Conservation (phyloP, 805 yeast genomes). For the Candida awuae region DNA sequence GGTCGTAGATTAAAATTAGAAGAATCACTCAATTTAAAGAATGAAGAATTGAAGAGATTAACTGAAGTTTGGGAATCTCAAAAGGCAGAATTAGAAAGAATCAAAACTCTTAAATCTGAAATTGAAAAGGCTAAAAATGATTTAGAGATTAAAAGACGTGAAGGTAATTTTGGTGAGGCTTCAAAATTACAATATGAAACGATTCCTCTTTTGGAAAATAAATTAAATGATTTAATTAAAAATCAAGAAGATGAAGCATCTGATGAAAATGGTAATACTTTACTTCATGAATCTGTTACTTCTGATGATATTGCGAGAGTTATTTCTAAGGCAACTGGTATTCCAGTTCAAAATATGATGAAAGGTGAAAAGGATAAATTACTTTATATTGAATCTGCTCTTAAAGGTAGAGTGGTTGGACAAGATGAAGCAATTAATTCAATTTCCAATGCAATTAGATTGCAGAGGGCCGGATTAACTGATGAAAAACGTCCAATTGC, state of each 20-base stretch:
- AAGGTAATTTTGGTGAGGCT: constrained; percentile 80
- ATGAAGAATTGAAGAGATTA: constrained; percentile 58
- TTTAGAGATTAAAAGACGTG: constrained; percentile 73
- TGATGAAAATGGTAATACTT: constrained; percentile 21
- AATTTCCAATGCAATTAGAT: constrained; percentile 86
- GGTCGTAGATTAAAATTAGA: constrained; percentile 75
- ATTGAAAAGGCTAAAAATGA: constrained; percentile 80
- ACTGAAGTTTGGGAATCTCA: constrained; percentile 86
- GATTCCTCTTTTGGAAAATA: constrained; percentile 70
- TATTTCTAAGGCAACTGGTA: constrained; percentile 90
- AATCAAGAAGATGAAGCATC: constrained; percentile 28
- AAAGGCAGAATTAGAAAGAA: constrained; percentile 61
- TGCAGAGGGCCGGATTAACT: constrained; percentile 94
- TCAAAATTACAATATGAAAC: constrained; percentile 82
- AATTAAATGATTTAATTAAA: constrained; percentile 41
- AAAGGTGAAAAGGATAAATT: constrained; percentile 92
- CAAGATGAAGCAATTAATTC: constrained; percentile 92
- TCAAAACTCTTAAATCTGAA: constrained; percentile 73
- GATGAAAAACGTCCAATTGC: constrained; percentile 94
- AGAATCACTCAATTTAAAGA: constrained; percentile 52
- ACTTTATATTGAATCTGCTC: constrained; percentile 74
- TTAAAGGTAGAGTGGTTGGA: constrained; percentile 78
- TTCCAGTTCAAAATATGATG: constrained; percentile 84
- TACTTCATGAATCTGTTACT: constrained; percentile 87
- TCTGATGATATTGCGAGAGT: constrained; percentile 91